Evolutionary conservation across 116 monocot genomes (phyloP).

Genomic region (Posidonia oceanica): DNA sequence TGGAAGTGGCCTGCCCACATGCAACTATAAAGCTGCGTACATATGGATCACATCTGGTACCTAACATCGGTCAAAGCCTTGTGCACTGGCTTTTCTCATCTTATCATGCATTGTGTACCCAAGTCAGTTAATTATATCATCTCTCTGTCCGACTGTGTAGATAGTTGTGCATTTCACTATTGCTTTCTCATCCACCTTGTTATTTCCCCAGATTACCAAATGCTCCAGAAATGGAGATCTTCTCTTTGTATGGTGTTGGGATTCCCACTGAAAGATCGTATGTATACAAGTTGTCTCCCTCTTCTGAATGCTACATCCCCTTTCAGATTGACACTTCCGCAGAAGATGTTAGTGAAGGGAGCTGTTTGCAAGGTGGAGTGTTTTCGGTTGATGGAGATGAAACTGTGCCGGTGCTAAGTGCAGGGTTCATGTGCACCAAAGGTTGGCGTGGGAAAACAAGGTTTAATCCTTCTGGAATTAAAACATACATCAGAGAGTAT

Average conservation of each 20-base stretch:
- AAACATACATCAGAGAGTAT: slow-evolving; percentile 81
- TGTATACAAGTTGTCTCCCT: slow-evolving; percentile 72
- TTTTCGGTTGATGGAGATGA: slow-evolving; percentile 75
- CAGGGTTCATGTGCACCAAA: slow-evolving; percentile 94
- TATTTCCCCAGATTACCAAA: slow-evolving; percentile 61
- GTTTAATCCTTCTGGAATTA: slow-evolving; percentile 88
- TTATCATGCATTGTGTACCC: background rate
- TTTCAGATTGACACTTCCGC: slow-evolving; percentile 88
- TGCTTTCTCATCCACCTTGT: background rate
- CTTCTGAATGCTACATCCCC: slow-evolving; percentile 83
- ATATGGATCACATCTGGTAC: too few species aligned
- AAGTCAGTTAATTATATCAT: background rate
- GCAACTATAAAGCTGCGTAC: too few species aligned
- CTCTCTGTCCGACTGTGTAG: background rate
- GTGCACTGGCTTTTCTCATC: too few species aligned
- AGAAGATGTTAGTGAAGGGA: slow-evolving; percentile 33
- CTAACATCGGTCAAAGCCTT: too few species aligned
- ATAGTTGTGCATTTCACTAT: background rate
- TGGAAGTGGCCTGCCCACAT: too few species aligned
- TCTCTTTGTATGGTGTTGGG: slow-evolving; percentile 93
- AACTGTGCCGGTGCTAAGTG: slow-evolving; percentile 83
- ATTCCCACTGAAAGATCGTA: slow-evolving; percentile 96
- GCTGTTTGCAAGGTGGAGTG: slow-evolving; percentile 78
- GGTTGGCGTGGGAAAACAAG: slow-evolving; percentile 91
- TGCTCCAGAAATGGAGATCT: slow-evolving; percentile 97